Percentiles rank a stretch among this genome's conserved stretches.
These are phyloP conservation scores for Brettanomyces nanus DNA, from an alignment of 805 yeast genomes.

Conservation along the genomic window DNA sequence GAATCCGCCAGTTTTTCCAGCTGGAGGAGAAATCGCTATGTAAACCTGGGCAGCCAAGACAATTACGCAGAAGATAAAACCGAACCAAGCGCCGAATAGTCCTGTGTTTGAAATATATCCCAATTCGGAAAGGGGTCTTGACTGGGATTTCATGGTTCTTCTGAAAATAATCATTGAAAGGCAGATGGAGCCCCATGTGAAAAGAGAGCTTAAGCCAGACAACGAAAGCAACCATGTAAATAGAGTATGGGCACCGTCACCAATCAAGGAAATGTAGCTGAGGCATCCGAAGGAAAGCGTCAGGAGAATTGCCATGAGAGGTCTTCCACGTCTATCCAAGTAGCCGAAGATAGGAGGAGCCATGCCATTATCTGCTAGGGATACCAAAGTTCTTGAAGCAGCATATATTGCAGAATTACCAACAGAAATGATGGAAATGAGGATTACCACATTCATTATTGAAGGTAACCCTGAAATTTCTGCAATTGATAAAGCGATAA, in stretches of 20 bases:
- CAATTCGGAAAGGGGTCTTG: slow-evolving; percentile 32
- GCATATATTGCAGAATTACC: slow-evolving; percentile 55
- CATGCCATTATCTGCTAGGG: slow-evolving; percentile 36
- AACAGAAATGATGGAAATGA: slow-evolving; percentile 33
- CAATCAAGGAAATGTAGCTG: slow-evolving; percentile 37
- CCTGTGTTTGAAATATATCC: slow-evolving; percentile 37
- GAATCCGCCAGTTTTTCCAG: slow-evolving; percentile 17
- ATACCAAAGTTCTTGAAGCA: slow-evolving; percentile 43
- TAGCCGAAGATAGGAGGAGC: slow-evolving; percentile 37
- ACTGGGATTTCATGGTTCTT: slow-evolving; percentile 35
- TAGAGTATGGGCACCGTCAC: slow-evolving; percentile 27
- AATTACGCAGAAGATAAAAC: slow-evolving; percentile 27
- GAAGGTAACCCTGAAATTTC: slow-evolving; percentile 30
- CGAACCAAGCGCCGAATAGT: slow-evolving; percentile 32
- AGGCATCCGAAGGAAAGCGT: slow-evolving; percentile 34
- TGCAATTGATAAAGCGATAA: slow-evolving; percentile 34
- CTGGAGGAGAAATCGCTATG: slow-evolving; percentile 38
- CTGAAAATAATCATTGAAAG: slow-evolving; percentile 38
- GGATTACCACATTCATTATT: slow-evolving; percentile 33
- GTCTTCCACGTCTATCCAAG: slow-evolving; percentile 44
- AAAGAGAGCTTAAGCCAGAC: slow-evolving; percentile 39
- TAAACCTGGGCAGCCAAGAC: slow-evolving; percentile 39
- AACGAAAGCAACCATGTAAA: slow-evolving; percentile 43
- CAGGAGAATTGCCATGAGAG: slow-evolving; percentile 35
- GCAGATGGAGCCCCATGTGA: slow-evolving; percentile 44